Evolutionary conservation across 2,329 filamentous ascomycete genomes (phyloP).

Genomic region (Truncatella angustata): DNA sequence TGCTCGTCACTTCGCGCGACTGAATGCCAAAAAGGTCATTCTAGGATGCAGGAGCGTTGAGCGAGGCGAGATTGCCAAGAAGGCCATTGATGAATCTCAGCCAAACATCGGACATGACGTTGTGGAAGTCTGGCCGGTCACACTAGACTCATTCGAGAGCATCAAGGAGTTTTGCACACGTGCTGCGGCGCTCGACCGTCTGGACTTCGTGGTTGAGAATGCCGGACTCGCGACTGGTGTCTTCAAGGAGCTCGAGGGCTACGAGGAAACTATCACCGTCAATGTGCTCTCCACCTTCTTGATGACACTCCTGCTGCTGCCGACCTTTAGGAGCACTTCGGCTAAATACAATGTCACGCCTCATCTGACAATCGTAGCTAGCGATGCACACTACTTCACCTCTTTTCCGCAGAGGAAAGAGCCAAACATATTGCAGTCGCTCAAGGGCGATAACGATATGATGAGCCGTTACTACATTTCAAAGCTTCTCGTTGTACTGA

Average conservation of each 20-base stretch:
- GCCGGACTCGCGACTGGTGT: not conserved
- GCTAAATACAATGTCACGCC: slow-evolving; percentile 29
- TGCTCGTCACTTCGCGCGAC: not conserved
- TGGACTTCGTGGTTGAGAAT: slow-evolving; percentile 9
- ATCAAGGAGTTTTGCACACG: slow-evolving; percentile 8
- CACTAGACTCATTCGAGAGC: slow-evolving; percentile 10
- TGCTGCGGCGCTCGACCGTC: not conserved
- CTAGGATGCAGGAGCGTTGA: slow-evolving; percentile 2
- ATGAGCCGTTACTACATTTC: slow-evolving; percentile 32
- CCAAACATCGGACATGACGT: not conserved
- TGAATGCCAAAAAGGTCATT: slow-evolving; percentile 5
- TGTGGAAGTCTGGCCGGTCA: slow-evolving; percentile 8
- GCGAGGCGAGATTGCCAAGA: not conserved
- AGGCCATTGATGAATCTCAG: not conserved
- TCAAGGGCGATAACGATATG: slow-evolving; percentile 25
- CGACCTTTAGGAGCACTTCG: slow-evolving; percentile 35
- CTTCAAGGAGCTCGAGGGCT: slow-evolving; percentile 4
- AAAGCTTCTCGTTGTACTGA: slow-evolving; percentile 32
- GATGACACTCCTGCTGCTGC: slow-evolving; percentile 40
- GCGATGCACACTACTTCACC: slow-evolving; percentile 31
- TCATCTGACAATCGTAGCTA: slow-evolving; percentile 36
- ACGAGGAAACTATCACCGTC: slow-evolving; percentile 32
- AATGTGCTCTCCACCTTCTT: slow-evolving; percentile 46
- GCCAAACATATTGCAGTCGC: slow-evolving; percentile 29
- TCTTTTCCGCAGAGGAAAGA: slow-evolving; percentile 30